Evolutionary conservation across 495 filamentous ascomycete genomes (phyloP), one percentile per base, ranked within the genome.

Genomic region (Trichoderma gamsii): DNA sequence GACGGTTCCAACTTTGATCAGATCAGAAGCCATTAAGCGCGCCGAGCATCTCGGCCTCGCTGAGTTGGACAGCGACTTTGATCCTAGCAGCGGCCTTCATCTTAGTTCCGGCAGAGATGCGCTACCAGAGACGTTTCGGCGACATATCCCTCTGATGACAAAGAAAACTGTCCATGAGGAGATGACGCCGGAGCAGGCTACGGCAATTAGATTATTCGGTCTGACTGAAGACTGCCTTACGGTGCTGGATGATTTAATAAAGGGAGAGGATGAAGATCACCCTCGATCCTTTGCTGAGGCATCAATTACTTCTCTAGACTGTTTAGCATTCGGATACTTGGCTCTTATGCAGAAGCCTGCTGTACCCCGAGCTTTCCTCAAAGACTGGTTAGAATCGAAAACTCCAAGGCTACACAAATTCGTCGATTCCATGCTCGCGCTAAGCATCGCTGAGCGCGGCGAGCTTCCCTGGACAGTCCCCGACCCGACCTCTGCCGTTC

Each of bases 321-420:
- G 90, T 74, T 72, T 96, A 32, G 88, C 85, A 1, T 81, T 90
- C 68, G 95, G 87, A 25, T 97, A 94, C 76, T 77, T 97, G 52
- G 83, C 86, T 9, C 76, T 97, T 52, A 89, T 90, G 76, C 77
- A 91, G 3, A 81, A 89, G 23, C 87, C 90, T 3, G 82, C 89
- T 0, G 74, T 95, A 35, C 90, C 92, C 25, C 83, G 89, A 65
- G 75, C 85, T 29, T 97, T 91, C 87, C 81, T 97, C 25, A 79
- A 81, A 63, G 84, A 88, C 64, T 80, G 83, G 9, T 82, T 97
- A 76, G 75, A 79, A 66, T 75, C 70, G 52, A 84, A 86, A 71
- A 90, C 85, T 65, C 79, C 80, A 4, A 73, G 72, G 3, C 69
- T 94, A 41, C 75, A 79, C 18, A 75, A 68, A 18, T 93, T 89